A percentile compares a stretch with the other conserved stretches of the same genome.
phyloP scores from a whole-genome alignment of 139 green algal species.

The Chlamydomonas sp. region DNA sequence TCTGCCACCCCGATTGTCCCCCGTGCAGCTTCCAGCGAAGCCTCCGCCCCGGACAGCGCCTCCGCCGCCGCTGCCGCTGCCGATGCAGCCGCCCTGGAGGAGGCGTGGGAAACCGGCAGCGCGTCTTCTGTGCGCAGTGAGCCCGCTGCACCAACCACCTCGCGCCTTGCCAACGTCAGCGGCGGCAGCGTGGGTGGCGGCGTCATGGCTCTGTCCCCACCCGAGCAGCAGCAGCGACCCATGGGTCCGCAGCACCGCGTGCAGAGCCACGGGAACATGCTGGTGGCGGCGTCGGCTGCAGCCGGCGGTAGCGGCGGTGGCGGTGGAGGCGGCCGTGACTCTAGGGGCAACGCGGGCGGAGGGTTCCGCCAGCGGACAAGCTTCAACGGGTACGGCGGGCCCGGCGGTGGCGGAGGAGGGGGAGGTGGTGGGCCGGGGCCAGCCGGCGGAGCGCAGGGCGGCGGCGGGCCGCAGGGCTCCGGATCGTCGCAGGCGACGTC shows the following conservation, averaged over 20 bases:
- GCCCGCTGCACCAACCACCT: not conserved
- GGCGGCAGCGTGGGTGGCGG: not conserved
- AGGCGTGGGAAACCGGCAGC: not conserved
- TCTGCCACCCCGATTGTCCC: not conserved
- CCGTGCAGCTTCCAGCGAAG: not conserved
- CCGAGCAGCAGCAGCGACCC: not conserved
- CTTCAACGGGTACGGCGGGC: not conserved
- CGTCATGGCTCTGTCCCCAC: not conserved
- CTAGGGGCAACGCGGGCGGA: not conserved
- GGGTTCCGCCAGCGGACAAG: not conserved
- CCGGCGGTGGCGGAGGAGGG: not conserved
- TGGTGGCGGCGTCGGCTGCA: not conserved
- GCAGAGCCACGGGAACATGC: slow-evolving; percentile 37
- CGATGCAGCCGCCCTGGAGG: not conserved
- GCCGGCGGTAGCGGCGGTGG: not conserved
- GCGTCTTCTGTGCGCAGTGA: not conserved
- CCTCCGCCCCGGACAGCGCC: too few relatives aligned
- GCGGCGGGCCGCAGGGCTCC: not conserved
- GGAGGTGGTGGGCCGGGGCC: not conserved
- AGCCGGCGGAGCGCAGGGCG: not conserved
- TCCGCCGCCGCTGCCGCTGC: not conserved
- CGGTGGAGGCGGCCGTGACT: not conserved
- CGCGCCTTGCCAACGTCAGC: not conserved
- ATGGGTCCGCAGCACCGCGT: slow-evolving; percentile 21
- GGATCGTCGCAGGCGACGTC: not conserved